These are phyloP conservation scores for Aspergillus carbonarius DNA, from an alignment of 2,329 filamentous ascomycete genomes.

Conservation along the genomic window DNA sequence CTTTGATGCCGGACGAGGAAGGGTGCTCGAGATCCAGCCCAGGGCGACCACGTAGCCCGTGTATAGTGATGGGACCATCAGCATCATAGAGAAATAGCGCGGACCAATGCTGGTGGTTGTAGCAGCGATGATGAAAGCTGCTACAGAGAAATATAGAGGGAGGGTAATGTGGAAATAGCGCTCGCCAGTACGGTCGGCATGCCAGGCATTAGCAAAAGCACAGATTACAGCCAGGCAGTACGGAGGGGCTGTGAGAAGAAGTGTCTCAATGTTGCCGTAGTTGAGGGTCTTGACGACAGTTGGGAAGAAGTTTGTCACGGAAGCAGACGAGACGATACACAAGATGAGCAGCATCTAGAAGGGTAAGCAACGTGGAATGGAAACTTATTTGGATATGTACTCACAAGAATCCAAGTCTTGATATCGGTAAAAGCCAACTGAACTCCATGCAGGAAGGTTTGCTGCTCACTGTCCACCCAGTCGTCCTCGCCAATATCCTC, in stretches of 20 bases:
- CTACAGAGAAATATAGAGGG: conserved; percentile 62
- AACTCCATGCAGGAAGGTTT: conserved; percentile 53
- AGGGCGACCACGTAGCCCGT: conserved; percentile 66
- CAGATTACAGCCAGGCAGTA: conserved; percentile 62
- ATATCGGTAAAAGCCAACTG: conserved; percentile 57
- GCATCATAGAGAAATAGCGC: conserved; percentile 69
- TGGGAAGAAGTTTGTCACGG: conserved; percentile 68
- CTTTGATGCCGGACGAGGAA: conserved; percentile 74
- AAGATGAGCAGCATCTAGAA: conserved; percentile 56
- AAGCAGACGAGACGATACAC: conserved; percentile 57
- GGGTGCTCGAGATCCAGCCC: conserved; percentile 73
- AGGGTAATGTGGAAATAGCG: conserved; percentile 66
- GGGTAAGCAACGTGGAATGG: background rate
- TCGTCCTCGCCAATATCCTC: conserved; percentile 67
- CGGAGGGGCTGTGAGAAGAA: conserved; percentile 65
- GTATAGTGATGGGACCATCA: conserved; percentile 67
- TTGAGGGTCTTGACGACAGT: conserved; percentile 68
- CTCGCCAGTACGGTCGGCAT: conserved; percentile 70
- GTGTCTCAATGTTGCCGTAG: conserved; percentile 60
- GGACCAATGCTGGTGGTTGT: conserved; percentile 60
- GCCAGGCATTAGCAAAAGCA: conserved; percentile 65
- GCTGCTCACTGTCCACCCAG: conserved; percentile 57
- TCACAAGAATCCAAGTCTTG: conserved; percentile 61
- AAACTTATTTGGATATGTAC: conserved; percentile 11
- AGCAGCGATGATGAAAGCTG: conserved; percentile 67